Percentiles rank a stretch among this genome's conserved stretches.
Evolutionary conservation across 495 filamentous ascomycete species (phyloP).

Genomic region (Penicillium mononematosum): DNA sequence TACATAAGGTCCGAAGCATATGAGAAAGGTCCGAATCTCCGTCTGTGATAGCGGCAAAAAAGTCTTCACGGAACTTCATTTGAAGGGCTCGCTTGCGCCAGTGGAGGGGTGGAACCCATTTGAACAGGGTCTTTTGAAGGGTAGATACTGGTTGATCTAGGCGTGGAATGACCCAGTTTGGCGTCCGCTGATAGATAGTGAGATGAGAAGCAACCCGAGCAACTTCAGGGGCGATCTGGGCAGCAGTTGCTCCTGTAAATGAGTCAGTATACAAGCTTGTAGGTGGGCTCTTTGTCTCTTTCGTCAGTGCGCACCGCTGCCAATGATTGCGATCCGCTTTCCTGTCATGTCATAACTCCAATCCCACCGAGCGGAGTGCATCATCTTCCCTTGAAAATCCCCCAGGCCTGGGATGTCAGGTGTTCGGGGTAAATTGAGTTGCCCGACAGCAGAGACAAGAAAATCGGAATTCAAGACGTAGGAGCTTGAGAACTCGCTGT

Average conservation of each 20-base stretch:
- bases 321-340: slow-evolving; percentile 55
- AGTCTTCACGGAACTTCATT: slow-evolving; percentile 50
- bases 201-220: slow-evolving; percentile 54
- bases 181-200: slow-evolving; percentile 65
- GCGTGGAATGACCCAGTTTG: slow-evolving; percentile 63
- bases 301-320: slow-evolving; percentile 41
- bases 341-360: slow-evolving; percentile 44
- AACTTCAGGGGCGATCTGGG: slow-evolving; percentile 68
- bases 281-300: not conserved
- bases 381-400: slow-evolving; percentile 49
- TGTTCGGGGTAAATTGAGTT: slow-evolving; percentile 58
- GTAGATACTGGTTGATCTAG: slow-evolving; percentile 41
- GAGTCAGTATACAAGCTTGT: slow-evolving; percentile 27
- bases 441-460: slow-evolving; percentile 63
- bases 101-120: slow-evolving; percentile 46
- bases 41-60: slow-evolving; percentile 41
- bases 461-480: slow-evolving; percentile 56
- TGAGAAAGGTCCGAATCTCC: slow-evolving; percentile 33
- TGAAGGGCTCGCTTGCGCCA: slow-evolving; percentile 46
- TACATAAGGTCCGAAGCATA: slow-evolving; percentile 29
- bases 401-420: slow-evolving; percentile 61
- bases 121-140: slow-evolving; percentile 35
- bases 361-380: slow-evolving; percentile 59
- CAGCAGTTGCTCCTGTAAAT: slow-evolving; percentile 62
- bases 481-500: slow-evolving; percentile 40